A percentile compares a stretch with the other conserved stretches of the same genome.
Conservation (phyloP, 2,329 filamentous ascomycete species). For the Beauveria scarabaeidicola region DNA sequence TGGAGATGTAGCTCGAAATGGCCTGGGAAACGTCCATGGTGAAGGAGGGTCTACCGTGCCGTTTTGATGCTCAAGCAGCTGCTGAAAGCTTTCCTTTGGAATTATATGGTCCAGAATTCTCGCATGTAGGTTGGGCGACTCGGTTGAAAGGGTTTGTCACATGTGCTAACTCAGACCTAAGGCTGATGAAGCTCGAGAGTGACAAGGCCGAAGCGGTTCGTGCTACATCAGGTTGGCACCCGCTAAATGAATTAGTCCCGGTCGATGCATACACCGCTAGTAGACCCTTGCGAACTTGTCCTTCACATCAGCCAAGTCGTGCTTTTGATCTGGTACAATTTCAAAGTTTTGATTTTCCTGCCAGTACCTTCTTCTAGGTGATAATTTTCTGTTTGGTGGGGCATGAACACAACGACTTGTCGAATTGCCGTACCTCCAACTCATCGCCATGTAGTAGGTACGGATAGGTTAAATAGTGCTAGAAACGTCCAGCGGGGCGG, state of each 20-base stretch:
- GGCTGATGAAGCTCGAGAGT: neutral
- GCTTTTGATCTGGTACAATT: neutral
- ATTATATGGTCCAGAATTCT: neutral
- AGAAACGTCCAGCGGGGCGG: neutral
- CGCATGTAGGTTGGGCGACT: neutral
- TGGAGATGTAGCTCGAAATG: slow-evolving; percentile 89
- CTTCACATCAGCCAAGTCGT: neutral
- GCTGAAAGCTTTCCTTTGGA: neutral
- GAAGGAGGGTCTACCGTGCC: neutral
- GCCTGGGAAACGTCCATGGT: slow-evolving; percentile 89
- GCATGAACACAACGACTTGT: too few species aligned
- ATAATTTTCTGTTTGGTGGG: too few species aligned
- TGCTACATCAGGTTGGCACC: slow-evolving; percentile 9
- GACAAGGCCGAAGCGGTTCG: neutral
- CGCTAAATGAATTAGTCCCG: slow-evolving; percentile 11
- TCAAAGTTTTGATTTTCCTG: neutral
- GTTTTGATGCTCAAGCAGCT: neutral
- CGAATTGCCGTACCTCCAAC: too few species aligned
- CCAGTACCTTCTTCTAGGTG: neutral
- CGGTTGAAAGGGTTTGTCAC: neutral
- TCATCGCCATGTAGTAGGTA: too few species aligned
- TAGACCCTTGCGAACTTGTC: neutral
- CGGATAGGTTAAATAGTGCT: neutral
- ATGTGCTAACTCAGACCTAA: neutral
- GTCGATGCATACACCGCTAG: slow-evolving; percentile 7